Percentiles rank a stretch among this genome's conserved stretches.
These are phyloP conservation scores for Dianthus caryophyllus DNA, from an alignment of 148 eudicot genomes.

Conservation along the genomic window DNA sequence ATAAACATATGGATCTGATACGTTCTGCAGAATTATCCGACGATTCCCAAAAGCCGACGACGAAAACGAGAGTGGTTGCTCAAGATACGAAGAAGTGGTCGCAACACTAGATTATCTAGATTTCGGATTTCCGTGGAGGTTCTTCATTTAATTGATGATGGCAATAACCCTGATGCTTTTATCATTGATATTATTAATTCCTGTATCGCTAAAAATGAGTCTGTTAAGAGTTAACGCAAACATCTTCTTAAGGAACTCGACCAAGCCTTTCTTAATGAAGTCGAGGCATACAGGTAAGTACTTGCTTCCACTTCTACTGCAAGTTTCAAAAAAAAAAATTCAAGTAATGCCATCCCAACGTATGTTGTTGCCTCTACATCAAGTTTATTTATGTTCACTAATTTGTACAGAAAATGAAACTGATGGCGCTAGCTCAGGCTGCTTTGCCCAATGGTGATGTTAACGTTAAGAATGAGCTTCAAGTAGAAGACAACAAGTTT, in stretches of 20 bases:
- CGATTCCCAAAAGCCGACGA: no score
- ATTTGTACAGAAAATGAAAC: constrained; percentile 54
- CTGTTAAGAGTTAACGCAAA: constrained; percentile 68
- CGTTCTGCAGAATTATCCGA: no score
- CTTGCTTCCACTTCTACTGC: constrained; percentile 82
- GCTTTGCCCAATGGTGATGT: constrained; percentile 59
- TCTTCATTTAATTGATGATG: constrained; percentile 79
- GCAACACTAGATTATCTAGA: constrained; percentile 62
- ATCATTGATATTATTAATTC: constrained; percentile 64
- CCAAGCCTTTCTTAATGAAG: constrained; percentile 71
- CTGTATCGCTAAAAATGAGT: constrained; percentile 69
- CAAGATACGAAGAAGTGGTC: no score
- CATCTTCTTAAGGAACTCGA: constrained; percentile 80
- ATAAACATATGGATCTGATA: no score
- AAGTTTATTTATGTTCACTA: not conserved
- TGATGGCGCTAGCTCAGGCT: constrained; percentile 54
- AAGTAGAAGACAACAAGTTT: constrained; percentile 6
- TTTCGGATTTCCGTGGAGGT: constrained; percentile 85
- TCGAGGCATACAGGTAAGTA: constrained; percentile 65
- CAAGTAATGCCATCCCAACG: no score
- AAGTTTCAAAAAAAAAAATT: constrained; percentile 33
- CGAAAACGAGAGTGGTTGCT: no score
- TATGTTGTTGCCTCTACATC: not conserved
- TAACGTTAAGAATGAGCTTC: constrained; percentile 58
- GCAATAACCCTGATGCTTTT: constrained; percentile 79